A percentile compares a stretch with the other conserved stretches of the same genome.
phyloP scores from a whole-genome alignment of 768 basidiomycete genomes.

The Dictyophora rubrovolvata region DNA sequence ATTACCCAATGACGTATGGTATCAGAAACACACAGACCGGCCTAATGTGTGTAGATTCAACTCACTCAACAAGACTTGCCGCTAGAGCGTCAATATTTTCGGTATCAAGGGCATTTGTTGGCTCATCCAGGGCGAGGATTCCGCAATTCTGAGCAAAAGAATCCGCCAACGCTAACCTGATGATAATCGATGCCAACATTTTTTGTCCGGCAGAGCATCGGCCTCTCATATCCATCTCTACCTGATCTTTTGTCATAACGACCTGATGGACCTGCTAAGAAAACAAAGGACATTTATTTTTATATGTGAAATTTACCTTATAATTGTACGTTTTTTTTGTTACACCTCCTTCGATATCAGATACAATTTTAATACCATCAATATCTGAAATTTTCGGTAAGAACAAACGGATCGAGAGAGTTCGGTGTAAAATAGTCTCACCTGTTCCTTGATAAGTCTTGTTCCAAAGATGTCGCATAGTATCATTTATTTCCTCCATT shows the following conservation, averaged over 20 bases:
- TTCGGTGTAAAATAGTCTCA: conserved; percentile 25
- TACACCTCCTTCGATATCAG: conserved; percentile 85
- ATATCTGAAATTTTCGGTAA: conserved; percentile 52
- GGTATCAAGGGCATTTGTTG: conserved; percentile 91
- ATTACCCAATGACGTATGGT: neutral
- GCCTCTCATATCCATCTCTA: conserved; percentile 99
- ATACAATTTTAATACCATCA: conserved; percentile 91
- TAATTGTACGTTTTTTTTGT: conserved; percentile 95
- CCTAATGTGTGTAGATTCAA: conserved; percentile 11
- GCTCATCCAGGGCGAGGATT: conserved; percentile 94
- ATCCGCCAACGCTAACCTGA: conserved; percentile 92
- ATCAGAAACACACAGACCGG: neutral
- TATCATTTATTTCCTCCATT: conserved; percentile 99
- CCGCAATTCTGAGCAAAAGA: conserved; percentile 98
- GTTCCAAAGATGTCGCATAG: conserved; percentile 94
- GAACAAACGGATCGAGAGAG: neutral
- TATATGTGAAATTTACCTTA: conserved; percentile 45
- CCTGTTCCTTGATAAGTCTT: conserved; percentile 99
- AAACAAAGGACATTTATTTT: conserved; percentile 1
- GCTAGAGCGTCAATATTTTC: conserved; percentile 96
- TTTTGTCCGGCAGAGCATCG: conserved; percentile 98
- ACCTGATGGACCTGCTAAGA: conserved; percentile 42
- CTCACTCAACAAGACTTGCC: conserved; percentile 83
- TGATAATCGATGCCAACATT: conserved; percentile 96
- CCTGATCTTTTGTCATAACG: conserved; percentile 98